A percentile compares a stretch with the other conserved stretches of the same genome.
These are phyloP conservation scores for Copromyces sp. DNA, from an alignment of 495 filamentous ascomycete species.

Conservation along the genomic window DNA sequence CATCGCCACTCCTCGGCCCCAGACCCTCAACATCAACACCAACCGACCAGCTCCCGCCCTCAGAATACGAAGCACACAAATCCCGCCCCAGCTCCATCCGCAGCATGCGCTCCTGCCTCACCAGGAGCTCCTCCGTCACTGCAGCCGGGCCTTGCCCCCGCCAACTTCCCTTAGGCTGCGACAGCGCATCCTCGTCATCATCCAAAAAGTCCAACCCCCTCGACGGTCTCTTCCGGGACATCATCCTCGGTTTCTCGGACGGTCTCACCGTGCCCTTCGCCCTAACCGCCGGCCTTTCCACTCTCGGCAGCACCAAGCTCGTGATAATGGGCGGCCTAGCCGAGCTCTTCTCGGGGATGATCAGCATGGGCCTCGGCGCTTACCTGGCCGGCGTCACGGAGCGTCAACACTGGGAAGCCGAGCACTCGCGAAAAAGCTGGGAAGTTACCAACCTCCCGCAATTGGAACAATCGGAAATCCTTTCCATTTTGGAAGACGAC, in stretches of 20 bases:
- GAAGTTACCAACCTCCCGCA: conserved; percentile 33
- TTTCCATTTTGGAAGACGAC: conserved; percentile 25
- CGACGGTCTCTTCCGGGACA: conserved; percentile 22
- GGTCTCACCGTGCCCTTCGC: conserved; percentile 49
- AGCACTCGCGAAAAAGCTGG: conserved; percentile 31
- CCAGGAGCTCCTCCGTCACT: neutral
- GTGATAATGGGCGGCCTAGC: conserved; percentile 53
- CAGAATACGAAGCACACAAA: neutral
- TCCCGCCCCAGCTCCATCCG: neutral
- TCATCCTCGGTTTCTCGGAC: conserved; percentile 44
- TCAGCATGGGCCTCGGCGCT: conserved; percentile 54
- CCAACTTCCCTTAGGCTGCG: neutral
- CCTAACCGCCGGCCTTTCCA: conserved; percentile 43
- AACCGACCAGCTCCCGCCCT: neutral
- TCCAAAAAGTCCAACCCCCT: neutral
- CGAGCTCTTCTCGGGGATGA: conserved; percentile 51
- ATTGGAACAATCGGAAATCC: conserved; percentile 33
- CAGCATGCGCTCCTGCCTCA: neutral
- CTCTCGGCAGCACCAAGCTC: conserved; percentile 39
- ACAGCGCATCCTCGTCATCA: neutral
- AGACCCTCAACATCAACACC: neutral
- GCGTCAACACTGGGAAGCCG: conserved; percentile 34
- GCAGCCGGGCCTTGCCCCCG: neutral
- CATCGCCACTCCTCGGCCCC: neutral
- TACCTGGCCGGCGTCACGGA: conserved; percentile 44